phyloP scores from a whole-genome alignment of 345 rosid genomes.

The Capsella bursapastoris region DNA sequence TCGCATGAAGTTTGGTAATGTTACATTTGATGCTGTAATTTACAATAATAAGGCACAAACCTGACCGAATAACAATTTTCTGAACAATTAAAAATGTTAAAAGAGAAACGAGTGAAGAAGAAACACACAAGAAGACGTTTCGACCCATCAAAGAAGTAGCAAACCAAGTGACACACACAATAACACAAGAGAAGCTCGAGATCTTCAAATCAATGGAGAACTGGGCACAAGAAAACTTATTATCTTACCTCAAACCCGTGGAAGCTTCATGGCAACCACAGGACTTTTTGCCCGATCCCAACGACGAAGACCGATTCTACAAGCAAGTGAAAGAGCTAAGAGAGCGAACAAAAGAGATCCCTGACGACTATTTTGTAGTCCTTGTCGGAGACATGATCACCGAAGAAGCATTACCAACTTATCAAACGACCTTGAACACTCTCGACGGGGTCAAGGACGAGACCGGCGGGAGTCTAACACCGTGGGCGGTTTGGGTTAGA shows the following conservation, averaged over 20 bases:
- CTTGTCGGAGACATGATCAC: slow-evolving; percentile 59
- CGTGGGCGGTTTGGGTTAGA: slow-evolving; percentile 62
- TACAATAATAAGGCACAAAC: neutral
- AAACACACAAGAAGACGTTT: slow-evolving; percentile 17
- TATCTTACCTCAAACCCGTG: slow-evolving; percentile 57
- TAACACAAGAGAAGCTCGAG: slow-evolving; percentile 58
- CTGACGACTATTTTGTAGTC: slow-evolving; percentile 38
- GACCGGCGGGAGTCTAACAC: slow-evolving; percentile 38
- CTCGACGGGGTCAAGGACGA: slow-evolving; percentile 49
- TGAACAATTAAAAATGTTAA: neutral
- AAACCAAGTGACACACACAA: slow-evolving; percentile 43
- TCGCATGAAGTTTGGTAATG: neutral
- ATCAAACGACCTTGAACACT: slow-evolving; percentile 71
- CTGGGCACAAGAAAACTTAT: slow-evolving; percentile 49
- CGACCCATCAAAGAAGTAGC: slow-evolving; percentile 42
- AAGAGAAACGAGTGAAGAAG: slow-evolving; percentile 29
- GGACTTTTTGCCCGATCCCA: slow-evolving; percentile 51
- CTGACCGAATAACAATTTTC: neutral
- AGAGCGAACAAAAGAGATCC: slow-evolving; percentile 34
- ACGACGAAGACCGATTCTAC: slow-evolving; percentile 31
- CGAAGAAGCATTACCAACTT: slow-evolving; percentile 79
- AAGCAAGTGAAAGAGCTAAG: slow-evolving; percentile 29
- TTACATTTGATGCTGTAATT: neutral
- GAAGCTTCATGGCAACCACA: slow-evolving; percentile 72
- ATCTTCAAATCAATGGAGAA: slow-evolving; percentile 54